These are phyloP conservation scores for Zarea fungicola DNA, from an alignment of 2,329 filamentous ascomycete genomes.

Conservation along the genomic window DNA sequence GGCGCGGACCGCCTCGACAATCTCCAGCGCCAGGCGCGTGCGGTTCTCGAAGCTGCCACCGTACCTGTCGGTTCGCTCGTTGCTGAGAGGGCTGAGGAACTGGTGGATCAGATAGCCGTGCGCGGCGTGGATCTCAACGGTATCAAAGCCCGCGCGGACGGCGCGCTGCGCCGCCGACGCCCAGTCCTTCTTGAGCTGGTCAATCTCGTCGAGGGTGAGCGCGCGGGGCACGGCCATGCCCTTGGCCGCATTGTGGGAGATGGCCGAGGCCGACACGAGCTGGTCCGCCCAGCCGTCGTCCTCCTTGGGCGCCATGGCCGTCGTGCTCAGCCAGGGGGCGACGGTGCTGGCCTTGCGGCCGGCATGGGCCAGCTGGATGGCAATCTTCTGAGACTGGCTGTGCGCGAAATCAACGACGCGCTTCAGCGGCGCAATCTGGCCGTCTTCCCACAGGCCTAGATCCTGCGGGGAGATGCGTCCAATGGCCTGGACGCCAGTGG, in stretches of 20 bases:
- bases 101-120: slow-evolving; percentile 64
- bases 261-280: slow-evolving; percentile 45
- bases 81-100: slow-evolving; percentile 57
- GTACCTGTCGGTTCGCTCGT: slow-evolving; percentile 59
- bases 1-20: slow-evolving; percentile 44
- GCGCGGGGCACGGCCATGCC: slow-evolving; percentile 60
- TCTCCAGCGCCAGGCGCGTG: slow-evolving; percentile 53
- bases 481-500: slow-evolving; percentile 67
- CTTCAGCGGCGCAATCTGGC: slow-evolving; percentile 67
- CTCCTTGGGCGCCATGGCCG: slow-evolving; percentile 47
- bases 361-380: slow-evolving; percentile 77
- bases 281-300: slow-evolving; percentile 54
- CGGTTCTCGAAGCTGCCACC: slow-evolving; percentile 63
- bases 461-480: slow-evolving; percentile 82
- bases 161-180: slow-evolving; percentile 54
- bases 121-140: slow-evolving; percentile 63
- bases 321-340: slow-evolving; percentile 57
- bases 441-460: slow-evolving; percentile 76
- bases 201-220: slow-evolving; percentile 65
- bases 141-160: slow-evolving; percentile 66
- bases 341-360: slow-evolving; percentile 62
- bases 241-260: slow-evolving; percentile 57
- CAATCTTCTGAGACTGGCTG: slow-evolving; percentile 69
- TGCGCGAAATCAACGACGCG: slow-evolving; percentile 74
- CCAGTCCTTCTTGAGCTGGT: slow-evolving; percentile 57